Evolutionary conservation across 179 eudicot species (phyloP), one percentile per base, ranked within the genome.

Genomic region (Vitellaria paradoxa): DNA sequence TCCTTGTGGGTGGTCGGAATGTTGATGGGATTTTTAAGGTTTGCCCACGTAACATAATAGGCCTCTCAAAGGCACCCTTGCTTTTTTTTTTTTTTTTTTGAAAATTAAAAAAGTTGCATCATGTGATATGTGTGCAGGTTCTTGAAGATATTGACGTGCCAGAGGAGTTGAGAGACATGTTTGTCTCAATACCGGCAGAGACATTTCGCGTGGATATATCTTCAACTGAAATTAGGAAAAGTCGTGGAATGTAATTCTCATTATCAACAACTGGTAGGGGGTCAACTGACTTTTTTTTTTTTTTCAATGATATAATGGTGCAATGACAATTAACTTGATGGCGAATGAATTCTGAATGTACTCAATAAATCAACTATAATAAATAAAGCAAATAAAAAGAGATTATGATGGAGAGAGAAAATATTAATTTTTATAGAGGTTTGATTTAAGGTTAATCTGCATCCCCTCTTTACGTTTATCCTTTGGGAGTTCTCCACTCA

Each of bases 61-160:
- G n/a, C n/a, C n/a, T n/a, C n/a, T n/a, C n/a, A 1, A 40, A 18
- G 21, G 45, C 40, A 5, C n/a, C 1, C 37, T 30, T n/a, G n/a
- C 37, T 30, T 30, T 30, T 30, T 30, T 2, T 30, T 30, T 73
- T 30, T 46, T 21, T 13, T n/a, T 5, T 0, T 47, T 14, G 61
- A 23, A 17, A 23, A 56, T 53, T 47, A 30, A 3, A 14, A 9
- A 60, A 77, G n/a, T 47, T n/a, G 47, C 13, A 47, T 60, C 14
- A 1, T 49, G 50, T 37, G 50, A 46, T 18, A 13, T 59, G 37
- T 49, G 6, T 30, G 21, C 86, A 96, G 98, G 97, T 90, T 70
- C 91, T 96, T 68, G 99, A 96, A 80, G 99, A 96, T 85, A 82
- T 93, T 47, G 85, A 85, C 70, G 85, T 96, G 64, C 99, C 99